Percentiles rank a stretch among this genome's conserved stretches.
These are phyloP conservation scores for Lecanicillium sp. DNA, from an alignment of 2,329 filamentous ascomycete species.

Conservation along the genomic window DNA sequence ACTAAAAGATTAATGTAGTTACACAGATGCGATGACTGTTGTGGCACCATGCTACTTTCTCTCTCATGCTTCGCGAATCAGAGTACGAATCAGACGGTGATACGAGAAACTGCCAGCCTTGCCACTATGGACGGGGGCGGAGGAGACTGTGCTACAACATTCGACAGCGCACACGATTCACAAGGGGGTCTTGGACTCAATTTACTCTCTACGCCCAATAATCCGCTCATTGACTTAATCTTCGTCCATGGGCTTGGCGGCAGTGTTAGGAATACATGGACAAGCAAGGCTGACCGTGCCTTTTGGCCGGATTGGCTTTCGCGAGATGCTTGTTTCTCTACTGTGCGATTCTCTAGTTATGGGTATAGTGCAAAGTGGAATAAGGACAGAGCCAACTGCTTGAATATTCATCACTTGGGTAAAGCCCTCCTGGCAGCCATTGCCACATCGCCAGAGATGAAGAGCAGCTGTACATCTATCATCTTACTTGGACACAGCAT, in stretches of 20 bases:
- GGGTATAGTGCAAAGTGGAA: conserved; percentile 26
- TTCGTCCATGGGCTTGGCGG: conserved; percentile 34
- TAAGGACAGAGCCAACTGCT: conserved; percentile 15
- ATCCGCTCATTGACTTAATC: conserved; percentile 22
- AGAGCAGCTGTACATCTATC: conserved; percentile 14
- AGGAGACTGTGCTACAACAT: too few species aligned
- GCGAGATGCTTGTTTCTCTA: conserved; percentile 18
- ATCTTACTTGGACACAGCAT: conserved; percentile 27
- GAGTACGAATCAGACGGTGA: too few species aligned
- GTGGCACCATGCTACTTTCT: too few species aligned
- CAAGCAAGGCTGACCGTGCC: conserved; percentile 14
- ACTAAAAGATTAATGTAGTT: too few species aligned
- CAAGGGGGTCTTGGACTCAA: conserved; percentile 13
- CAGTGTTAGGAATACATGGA: conserved; percentile 30
- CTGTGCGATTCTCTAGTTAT: conserved; percentile 21
- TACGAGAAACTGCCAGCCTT: too few species aligned
- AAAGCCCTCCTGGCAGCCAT: conserved; percentile 21
- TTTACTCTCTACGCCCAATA: conserved; percentile 13
- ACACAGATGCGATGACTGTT: too few species aligned
- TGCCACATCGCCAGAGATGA: conserved; percentile 14
- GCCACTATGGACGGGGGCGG: too few species aligned
- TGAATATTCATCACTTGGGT: conserved; percentile 24
- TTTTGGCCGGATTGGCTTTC: conserved; percentile 34
- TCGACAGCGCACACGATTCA: too few species aligned
- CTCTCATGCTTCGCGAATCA: too few species aligned